phyloP scores from a whole-genome alignment of 2,329 filamentous ascomycete genomes.

The Trichophyton benhamiae region DNA sequence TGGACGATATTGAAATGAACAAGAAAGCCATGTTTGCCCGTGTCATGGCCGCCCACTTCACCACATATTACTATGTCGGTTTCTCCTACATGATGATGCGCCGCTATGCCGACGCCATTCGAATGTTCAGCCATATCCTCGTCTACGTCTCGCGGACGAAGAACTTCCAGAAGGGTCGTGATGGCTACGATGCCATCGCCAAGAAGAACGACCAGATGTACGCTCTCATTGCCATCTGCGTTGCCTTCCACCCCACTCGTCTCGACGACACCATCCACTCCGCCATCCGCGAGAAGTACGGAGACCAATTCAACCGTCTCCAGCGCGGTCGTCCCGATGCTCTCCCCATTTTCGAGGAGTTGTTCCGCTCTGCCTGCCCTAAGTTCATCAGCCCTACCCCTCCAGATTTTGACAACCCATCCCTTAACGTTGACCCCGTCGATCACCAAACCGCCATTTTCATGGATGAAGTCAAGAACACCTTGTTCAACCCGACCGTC shows the following conservation, averaged over 20 bases:
- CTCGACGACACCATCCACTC: constrained; percentile 99
- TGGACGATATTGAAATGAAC: constrained; percentile 98
- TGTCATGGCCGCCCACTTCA: constrained; percentile 99
- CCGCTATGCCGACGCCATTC: constrained; percentile 96
- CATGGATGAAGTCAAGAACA: constrained; percentile 99
- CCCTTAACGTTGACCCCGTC: constrained; percentile 88
- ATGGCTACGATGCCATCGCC: constrained; percentile 87
- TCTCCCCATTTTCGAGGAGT: constrained; percentile 92
- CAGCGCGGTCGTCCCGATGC: constrained; percentile 92
- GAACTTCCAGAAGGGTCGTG: constrained; percentile 97
- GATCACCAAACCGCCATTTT: constrained; percentile 96
- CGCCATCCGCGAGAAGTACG: constrained; percentile 95
- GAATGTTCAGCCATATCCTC: constrained; percentile 99
- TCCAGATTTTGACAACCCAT: constrained; percentile 93
- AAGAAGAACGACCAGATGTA: constrained; percentile 99
- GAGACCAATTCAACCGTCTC: constrained; percentile 91
- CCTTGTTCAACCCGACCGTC: constrained; percentile 93
- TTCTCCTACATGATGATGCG: constrained; percentile 99
- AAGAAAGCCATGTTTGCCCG: constrained; percentile 99
- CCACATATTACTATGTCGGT: constrained; percentile 98
- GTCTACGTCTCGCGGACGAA: constrained; percentile 98
- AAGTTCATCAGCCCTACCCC: constrained; percentile 98
- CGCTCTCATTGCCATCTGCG: constrained; percentile 94
- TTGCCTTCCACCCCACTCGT: constrained; percentile 91
- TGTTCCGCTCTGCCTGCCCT: constrained; percentile 94